phyloP scores from a whole-genome alignment of 2,329 filamentous ascomycete species.

The Pseudopyrenochaeta lycopersici region DNA sequence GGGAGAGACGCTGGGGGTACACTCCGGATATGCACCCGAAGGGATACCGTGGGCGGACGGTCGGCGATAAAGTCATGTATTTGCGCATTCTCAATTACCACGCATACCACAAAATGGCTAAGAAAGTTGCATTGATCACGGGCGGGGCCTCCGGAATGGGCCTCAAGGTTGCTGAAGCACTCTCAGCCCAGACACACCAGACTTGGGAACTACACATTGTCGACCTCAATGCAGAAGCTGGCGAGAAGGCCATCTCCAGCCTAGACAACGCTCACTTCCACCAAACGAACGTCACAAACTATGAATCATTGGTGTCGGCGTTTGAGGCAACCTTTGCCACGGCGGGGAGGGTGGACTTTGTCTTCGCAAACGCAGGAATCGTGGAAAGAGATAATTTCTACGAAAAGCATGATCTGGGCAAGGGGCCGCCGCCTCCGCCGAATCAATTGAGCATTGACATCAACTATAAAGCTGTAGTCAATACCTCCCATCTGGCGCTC shows the following conservation, averaged over 20 bases:
- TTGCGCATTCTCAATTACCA: too few relatives aligned
- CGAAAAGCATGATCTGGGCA: slow-evolving; percentile 39
- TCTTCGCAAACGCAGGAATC: slow-evolving; percentile 60
- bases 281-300: slow-evolving; percentile 50
- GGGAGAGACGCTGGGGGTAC: too few relatives aligned
- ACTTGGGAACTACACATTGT: slow-evolving; percentile 54
- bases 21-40: too few relatives aligned
- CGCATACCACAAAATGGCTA: slow-evolving; percentile 18
- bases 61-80: too few relatives aligned
- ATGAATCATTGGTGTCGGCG: slow-evolving; percentile 40
- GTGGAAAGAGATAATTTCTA: slow-evolving; percentile 56
- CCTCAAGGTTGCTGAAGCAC: slow-evolving; percentile 52
- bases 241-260: slow-evolving; percentile 37
- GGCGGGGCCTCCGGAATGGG: slow-evolving; percentile 72
- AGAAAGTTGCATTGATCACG: slow-evolving; percentile 72
- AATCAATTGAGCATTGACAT: slow-evolving; percentile 48
- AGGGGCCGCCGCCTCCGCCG: slow-evolving; percentile 37
- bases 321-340: slow-evolving; percentile 52
- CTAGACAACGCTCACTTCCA: slow-evolving; percentile 49
- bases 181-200: slow-evolving; percentile 39
- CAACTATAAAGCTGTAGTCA: slow-evolving; percentile 50
- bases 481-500: slow-evolving; percentile 52
- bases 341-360: slow-evolving; percentile 55
- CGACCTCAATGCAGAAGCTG: slow-evolving; percentile 50
- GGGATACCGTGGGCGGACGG: too few relatives aligned